Percentiles rank a stretch among this genome's conserved stretches.
These are phyloP conservation scores for Prunus fruticosa DNA, from an alignment of 306 rosid species.

Conservation along the genomic window DNA sequence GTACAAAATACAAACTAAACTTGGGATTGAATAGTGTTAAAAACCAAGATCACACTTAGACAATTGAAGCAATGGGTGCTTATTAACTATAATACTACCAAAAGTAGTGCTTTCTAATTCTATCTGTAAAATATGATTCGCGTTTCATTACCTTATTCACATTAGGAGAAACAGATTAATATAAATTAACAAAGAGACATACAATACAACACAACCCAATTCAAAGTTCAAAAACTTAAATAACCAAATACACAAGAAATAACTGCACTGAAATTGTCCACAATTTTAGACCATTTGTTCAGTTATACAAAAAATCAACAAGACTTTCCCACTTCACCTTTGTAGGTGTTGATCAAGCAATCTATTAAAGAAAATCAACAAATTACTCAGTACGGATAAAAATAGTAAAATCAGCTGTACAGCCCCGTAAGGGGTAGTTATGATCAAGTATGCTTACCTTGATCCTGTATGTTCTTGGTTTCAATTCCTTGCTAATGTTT, in stretches of 20 bases:
- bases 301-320: neutral
- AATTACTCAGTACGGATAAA: neutral
- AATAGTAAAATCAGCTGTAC: neutral
- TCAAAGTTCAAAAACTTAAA: neutral
- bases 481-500: slow-evolving; percentile 81
- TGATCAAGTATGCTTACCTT: slow-evolving; percentile 52
- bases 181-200: neutral
- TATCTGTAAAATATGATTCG: neutral
- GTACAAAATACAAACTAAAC: neutral
- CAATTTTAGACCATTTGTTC: neutral
- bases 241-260: neutral
- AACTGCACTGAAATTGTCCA: neutral
- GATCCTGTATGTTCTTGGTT: slow-evolving; percentile 86
- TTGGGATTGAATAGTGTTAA: neutral
- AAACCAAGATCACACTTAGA: neutral
- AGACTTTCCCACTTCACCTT: neutral
- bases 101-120: neutral
- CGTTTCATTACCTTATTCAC: neutral
- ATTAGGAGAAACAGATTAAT: neutral
- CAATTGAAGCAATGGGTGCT: neutral
- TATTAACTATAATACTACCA: neutral
- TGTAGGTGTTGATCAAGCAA: neutral
- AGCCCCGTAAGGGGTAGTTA: neutral
- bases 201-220: neutral
- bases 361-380: neutral